A percentile compares a stretch with the other conserved stretches of the same genome.
phyloP scores from a whole-genome alignment of 352 stramenopile genomes.

The Pythium sp. region DNA sequence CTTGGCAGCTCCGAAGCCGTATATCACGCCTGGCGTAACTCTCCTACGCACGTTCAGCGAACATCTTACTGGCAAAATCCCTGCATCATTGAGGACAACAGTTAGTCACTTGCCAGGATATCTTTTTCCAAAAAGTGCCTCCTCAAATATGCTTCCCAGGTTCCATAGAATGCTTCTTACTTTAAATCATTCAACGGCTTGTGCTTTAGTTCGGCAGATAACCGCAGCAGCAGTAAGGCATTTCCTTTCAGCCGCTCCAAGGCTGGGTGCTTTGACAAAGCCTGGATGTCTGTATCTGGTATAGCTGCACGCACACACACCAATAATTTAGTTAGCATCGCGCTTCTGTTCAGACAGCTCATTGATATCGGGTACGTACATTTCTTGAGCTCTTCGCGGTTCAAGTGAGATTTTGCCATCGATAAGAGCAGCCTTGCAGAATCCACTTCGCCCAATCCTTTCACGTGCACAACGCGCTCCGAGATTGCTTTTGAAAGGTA shows the following conservation, averaged over 20 bases:
- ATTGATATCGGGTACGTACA: slow-evolving; percentile 26
- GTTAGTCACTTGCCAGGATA: slow-evolving; percentile 5
- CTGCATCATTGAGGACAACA: slow-evolving; percentile 12
- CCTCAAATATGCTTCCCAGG: neutral
- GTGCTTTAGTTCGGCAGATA: slow-evolving; percentile 19
- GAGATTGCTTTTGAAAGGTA: slow-evolving; percentile 15
- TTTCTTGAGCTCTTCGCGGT: slow-evolving; percentile 31
- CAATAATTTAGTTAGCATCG: neutral
- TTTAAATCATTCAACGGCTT: slow-evolving; percentile 16
- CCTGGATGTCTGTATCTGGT: slow-evolving; percentile 14
- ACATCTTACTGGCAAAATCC: slow-evolving; percentile 15
- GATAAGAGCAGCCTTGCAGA: slow-evolving; percentile 48
- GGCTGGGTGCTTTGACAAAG: slow-evolving; percentile 26
- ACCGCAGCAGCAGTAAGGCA: slow-evolving; percentile 23
- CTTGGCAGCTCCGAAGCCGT: neutral
- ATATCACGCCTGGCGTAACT: neutral
- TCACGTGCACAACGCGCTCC: slow-evolving; percentile 29
- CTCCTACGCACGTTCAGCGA: slow-evolving; percentile 5
- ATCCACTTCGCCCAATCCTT: slow-evolving; percentile 37
- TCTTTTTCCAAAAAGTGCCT: neutral
- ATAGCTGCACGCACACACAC: slow-evolving; percentile 16
- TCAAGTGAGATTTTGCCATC: slow-evolving; percentile 37
- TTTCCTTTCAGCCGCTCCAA: slow-evolving; percentile 33
- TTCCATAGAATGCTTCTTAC: slow-evolving; percentile 13
- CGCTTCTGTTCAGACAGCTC: neutral